Percentiles rank a stretch among this genome's conserved stretches.
Conservation (phyloP, 805 yeast genomes). For the Millerago galiae region DNA sequence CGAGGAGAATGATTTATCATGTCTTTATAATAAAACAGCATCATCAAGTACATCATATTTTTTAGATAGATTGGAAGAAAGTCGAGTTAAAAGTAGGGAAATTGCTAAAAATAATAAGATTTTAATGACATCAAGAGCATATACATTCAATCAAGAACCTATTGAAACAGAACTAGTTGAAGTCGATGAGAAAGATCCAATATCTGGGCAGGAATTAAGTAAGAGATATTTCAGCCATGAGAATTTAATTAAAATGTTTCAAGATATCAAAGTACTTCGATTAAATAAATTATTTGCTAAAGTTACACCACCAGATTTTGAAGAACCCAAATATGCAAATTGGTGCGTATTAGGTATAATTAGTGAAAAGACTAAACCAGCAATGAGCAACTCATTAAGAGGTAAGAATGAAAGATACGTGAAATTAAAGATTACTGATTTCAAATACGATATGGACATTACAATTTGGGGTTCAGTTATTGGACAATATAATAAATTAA, state of each 20-base stretch:
- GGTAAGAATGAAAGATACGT: constrained; percentile 46
- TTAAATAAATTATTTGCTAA: constrained; percentile 56
- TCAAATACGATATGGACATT: constrained; percentile 51
- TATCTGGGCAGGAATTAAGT: constrained; percentile 36
- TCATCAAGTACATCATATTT: constrained; percentile 27
- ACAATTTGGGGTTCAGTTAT: constrained; percentile 43
- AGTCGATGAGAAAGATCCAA: constrained; percentile 37
- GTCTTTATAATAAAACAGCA: not conserved
- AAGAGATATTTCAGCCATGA: constrained; percentile 40
- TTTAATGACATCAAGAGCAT: constrained; percentile 31
- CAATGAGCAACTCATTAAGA: constrained; percentile 30
- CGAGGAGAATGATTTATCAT: not conserved
- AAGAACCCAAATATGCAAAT: constrained; percentile 64
- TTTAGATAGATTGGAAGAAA: constrained; percentile 23
- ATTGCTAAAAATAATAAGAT: constrained; percentile 16
- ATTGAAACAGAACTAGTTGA: constrained; percentile 2
- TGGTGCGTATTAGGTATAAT: constrained; percentile 79
- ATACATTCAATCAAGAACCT: constrained; percentile 31
- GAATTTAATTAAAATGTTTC: constrained; percentile 32
- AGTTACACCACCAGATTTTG: constrained; percentile 60
- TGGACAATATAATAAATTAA: constrained; percentile 63
- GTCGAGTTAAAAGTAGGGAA: constrained; percentile 19
- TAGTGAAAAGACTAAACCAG: constrained; percentile 47
- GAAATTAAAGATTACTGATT: constrained; percentile 60
- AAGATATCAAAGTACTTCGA: constrained; percentile 48